Base-by-base conservation (phyloP, 2,329 filamentous ascomycete species). In the Fusarium hainanense region DNA sequence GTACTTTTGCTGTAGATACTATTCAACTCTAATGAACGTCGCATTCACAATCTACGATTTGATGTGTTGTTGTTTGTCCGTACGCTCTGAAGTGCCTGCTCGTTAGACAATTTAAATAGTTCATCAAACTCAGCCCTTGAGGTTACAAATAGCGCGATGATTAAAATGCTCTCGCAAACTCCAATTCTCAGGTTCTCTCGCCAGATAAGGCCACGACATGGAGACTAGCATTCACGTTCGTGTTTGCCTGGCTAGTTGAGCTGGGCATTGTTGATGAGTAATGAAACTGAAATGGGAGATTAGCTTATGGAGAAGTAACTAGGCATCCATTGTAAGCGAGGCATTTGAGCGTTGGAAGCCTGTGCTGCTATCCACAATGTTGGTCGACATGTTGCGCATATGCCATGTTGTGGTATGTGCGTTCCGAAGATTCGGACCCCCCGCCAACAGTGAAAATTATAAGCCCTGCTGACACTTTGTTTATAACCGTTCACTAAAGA, bases 1-100 rank as follows among this genome's bases (percentile, higher is more conserved):
- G 5, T 6, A 37, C 16, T 4, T 18, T 5, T 4, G 14, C 7
- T 8, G 8, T 5, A 34, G 1, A 9, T 9, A 3, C 4, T 5
- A 34, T 34, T 9, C 2, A 34, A 10, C 14, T 18, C 14, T 10
- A 18, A 9, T 18, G 8, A 9, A 4, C 14, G 6, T 34, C 9
- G 8, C 8, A 18, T 37, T n/a, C 5, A 11, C 16, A 11, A 11
- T 37, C 18, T 37, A 4, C 3, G 5, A n/a, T n/a, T n/a, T 1
- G 11, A 37, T 37, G 34, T 37, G 5, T 37, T 37, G 9, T 11
- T n/a, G 5, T 37, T 37, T 11, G 9, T 37, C 18, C 34, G 9
- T n/a, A 6, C 18, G 16, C 18, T 37, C 11, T 4, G 1, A 37
- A 37, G 5, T 18, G 4, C 34, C 3, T 11, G 34, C 18, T 11